Base-by-base conservation (phyloP, 148 eudicot species). In the Fagopyrum esculentum region DNA sequence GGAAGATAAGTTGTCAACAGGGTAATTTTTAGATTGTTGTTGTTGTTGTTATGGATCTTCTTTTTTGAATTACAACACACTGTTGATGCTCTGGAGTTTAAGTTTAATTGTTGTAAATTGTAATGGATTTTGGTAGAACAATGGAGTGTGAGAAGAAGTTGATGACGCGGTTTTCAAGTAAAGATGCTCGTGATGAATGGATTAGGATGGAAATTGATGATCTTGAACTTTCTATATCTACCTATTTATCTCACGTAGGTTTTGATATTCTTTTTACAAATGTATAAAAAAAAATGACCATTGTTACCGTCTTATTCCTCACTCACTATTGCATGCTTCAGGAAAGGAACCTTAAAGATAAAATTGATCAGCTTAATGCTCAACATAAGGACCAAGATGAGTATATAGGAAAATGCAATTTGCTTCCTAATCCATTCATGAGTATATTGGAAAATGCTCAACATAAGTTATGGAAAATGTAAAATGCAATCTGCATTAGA, bases 71-170 rank as follows among this genome's bases (percentile, higher is more conserved):
- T 66, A 9, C 26, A 22, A 22, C 26, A 22, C 26, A 22, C 15
- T 5, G 2, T 40, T 72, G 50, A 46, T 49, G 2, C 29, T 48
- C 74, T 72, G 40, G 13, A 29, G 16, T 47, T 13, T 64, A 35
- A 35, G 40, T 35, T 35, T 35, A 35, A 35, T 6, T n/a, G 40
- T 12, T 7, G 6, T 66, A 40, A 17, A 4, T 66, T 66, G 9
- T 66, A 13, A 19, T 45, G 11, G 71, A 43, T 81, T 45, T 29
- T 26, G 26, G 60, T 75, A 95, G 98, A 76, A 90, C 92, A 72
- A 92, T 92, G 98, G 92, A 88, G 40, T 90, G 95, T 73, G 99
- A 96, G 85, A 92, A 92, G 84, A 79, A 86, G 86, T 94, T 96
- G 48, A 92, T 98, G 54, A 90, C 98, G 55, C 99, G 92, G 87